phyloP scores from a whole-genome alignment of 495 filamentous ascomycete species.

The Podospora australis region DNA sequence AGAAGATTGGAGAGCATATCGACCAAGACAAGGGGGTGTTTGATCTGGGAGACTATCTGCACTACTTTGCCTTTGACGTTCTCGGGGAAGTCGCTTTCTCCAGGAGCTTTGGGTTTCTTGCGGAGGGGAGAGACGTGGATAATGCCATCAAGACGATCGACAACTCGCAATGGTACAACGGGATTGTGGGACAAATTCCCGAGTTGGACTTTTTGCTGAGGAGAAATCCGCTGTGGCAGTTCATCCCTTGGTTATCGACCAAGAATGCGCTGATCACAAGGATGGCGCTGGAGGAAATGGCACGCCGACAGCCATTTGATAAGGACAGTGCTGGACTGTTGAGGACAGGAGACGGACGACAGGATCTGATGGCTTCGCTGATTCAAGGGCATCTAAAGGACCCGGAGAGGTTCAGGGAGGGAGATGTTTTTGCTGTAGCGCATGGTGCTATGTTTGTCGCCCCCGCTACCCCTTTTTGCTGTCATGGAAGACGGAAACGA shows the following conservation, averaged over 20 bases:
- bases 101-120: constrained; percentile 57
- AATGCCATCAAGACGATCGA: constrained; percentile 48
- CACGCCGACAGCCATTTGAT: constrained; percentile 36
- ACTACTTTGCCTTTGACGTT: constrained; percentile 54
- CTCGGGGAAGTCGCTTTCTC: constrained; percentile 58
- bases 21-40: constrained; percentile 18
- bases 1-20: constrained; percentile 34
- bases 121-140: constrained; percentile 52
- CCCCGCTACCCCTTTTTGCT: not conserved
- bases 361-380: constrained; percentile 43
- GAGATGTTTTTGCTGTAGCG: constrained; percentile 49
- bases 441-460: constrained; percentile 46
- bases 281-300: constrained; percentile 46
- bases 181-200: constrained; percentile 47
- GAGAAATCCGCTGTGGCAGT: constrained; percentile 44
- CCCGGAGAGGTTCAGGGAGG: constrained; percentile 40
- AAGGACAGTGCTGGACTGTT: constrained; percentile 35
- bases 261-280: constrained; percentile 44
- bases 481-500: not conserved
- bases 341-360: constrained; percentile 34
- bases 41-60: constrained; percentile 46
- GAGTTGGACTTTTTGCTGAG: constrained; percentile 40
- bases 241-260: constrained; percentile 40
- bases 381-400: constrained; percentile 43
- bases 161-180: constrained; percentile 48